phyloP scores from a whole-genome alignment of 805 yeast species.

The Wickerhamomyces subpelliculosus region DNA sequence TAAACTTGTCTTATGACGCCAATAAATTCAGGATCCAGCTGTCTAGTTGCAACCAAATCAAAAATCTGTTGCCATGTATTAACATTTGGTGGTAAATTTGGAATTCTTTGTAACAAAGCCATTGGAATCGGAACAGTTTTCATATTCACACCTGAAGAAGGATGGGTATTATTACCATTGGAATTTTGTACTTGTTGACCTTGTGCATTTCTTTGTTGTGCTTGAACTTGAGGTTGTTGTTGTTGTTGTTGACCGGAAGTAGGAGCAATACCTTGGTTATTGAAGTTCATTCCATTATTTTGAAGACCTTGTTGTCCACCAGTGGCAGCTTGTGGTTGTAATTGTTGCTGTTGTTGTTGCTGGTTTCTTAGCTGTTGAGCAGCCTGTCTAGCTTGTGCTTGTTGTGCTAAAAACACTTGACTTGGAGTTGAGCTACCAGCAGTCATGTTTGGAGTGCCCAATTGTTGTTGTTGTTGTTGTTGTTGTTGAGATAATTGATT shows the following conservation, averaged over 20 bases:
- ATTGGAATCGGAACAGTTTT: constrained; percentile 69
- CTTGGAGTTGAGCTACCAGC: constrained; percentile 18
- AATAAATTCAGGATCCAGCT: constrained; percentile 51
- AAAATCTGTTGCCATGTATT: constrained; percentile 78
- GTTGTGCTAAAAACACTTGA: constrained; percentile 36
- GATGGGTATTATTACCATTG: neutral
- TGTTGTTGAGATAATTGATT: no score
- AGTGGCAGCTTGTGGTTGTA: no score
- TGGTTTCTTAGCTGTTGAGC: constrained; percentile 35
- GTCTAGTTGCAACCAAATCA: constrained; percentile 51
- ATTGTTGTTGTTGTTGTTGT: constrained; percentile 19
- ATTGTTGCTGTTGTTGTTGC: constrained; percentile 14
- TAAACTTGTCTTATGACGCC: constrained; percentile 61
- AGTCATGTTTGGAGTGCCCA: constrained; percentile 10
- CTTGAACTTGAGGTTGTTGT: constrained; percentile 20
- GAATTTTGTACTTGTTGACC: constrained; percentile 1
- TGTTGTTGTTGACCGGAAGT: constrained; percentile 13
- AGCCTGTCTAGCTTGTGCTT: constrained; percentile 45
- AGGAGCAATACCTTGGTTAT: no score
- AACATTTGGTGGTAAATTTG: constrained; percentile 70
- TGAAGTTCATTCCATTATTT: neutral
- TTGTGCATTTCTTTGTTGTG: constrained; percentile 15
- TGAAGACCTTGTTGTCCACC: neutral
- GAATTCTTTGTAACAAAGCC: constrained; percentile 55
- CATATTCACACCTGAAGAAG: constrained; percentile 30